Evolutionary conservation across 192 early-diverging fungal species (phyloP).

Genomic region (Umbelopsis sp.): DNA sequence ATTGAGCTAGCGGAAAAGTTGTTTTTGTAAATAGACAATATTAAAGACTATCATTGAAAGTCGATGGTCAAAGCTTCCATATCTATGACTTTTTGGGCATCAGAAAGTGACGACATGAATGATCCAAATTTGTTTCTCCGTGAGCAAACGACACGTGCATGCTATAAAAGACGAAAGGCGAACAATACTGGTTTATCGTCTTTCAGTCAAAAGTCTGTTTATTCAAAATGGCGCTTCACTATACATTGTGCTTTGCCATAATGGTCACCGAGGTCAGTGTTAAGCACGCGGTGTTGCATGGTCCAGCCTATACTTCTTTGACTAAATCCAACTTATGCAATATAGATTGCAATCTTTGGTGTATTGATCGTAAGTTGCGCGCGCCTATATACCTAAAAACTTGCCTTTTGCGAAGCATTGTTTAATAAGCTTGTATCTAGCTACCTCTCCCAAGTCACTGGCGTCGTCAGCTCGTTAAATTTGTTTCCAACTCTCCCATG

Average conservation of each 20-base stretch:
- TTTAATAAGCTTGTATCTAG: constrained; percentile 24
- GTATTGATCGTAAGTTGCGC: constrained; percentile 26
- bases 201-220: background rate
- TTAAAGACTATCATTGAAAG: background rate
- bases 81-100: too few species aligned
- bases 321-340: background rate
- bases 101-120: background rate
- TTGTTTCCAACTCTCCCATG: constrained; percentile 47
- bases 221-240: constrained; percentile 27
- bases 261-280: constrained; percentile 25
- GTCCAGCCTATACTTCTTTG: too few species aligned
- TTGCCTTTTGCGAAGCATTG: background rate
- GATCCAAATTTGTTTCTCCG: background rate
- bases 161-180: background rate
- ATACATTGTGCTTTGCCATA: constrained; percentile 28
- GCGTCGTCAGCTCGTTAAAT: constrained; percentile 52
- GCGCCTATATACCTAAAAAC: background rate
- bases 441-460: constrained; percentile 57
- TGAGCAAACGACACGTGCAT: background rate
- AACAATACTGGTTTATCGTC: background rate
- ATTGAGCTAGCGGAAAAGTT: background rate
- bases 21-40: constrained; percentile 13
- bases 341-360: constrained; percentile 31
- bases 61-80: too few species aligned
- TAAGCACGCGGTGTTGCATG: too few species aligned